These are phyloP conservation scores for Euphrasia arctica DNA, from an alignment of 305 asterid species.

Conservation along the genomic window DNA sequence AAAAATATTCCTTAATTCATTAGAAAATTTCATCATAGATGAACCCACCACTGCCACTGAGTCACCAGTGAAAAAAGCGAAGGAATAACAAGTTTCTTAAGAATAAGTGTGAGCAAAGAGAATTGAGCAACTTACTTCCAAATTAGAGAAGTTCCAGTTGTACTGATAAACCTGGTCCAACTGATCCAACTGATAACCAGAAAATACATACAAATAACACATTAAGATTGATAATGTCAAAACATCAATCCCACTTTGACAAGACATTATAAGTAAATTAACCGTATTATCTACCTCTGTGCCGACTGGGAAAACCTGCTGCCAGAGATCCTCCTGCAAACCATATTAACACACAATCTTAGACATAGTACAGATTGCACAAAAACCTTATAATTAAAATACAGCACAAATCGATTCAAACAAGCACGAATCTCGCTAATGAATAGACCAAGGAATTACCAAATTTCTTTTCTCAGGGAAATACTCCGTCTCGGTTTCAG, in stretches of 20 bases:
- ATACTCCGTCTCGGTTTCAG: slow-evolving; percentile 50
- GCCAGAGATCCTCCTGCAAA: slow-evolving; percentile 55
- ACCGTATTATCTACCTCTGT: slow-evolving; percentile 36
- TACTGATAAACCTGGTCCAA: slow-evolving; percentile 71
- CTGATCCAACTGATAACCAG: slow-evolving; percentile 60
- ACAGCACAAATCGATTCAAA: background rate
- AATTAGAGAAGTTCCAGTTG: slow-evolving; percentile 53
- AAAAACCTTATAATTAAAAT: background rate
- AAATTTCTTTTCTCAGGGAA: slow-evolving; percentile 59
- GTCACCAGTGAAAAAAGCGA: background rate
- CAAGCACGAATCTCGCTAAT: background rate
- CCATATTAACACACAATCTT: slow-evolving; percentile 8
- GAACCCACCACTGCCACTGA: too few species aligned
- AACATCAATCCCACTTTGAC: background rate
- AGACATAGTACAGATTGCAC: background rate
- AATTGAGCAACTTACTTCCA: slow-evolving; percentile 65
- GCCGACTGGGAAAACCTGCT: slow-evolving; percentile 54
- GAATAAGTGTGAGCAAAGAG: slow-evolving; percentile 2
- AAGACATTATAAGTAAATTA: slow-evolving; percentile 8
- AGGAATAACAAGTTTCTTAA: slow-evolving; percentile 5
- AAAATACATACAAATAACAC: background rate
- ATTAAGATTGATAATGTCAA: background rate
- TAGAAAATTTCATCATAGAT: background rate
- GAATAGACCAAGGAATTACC: slow-evolving; percentile 28
- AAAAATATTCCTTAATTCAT: slow-evolving; percentile 12